Evolutionary conservation across 179 eudicot genomes (phyloP).

Genomic region (Actinidia arguta): DNA sequence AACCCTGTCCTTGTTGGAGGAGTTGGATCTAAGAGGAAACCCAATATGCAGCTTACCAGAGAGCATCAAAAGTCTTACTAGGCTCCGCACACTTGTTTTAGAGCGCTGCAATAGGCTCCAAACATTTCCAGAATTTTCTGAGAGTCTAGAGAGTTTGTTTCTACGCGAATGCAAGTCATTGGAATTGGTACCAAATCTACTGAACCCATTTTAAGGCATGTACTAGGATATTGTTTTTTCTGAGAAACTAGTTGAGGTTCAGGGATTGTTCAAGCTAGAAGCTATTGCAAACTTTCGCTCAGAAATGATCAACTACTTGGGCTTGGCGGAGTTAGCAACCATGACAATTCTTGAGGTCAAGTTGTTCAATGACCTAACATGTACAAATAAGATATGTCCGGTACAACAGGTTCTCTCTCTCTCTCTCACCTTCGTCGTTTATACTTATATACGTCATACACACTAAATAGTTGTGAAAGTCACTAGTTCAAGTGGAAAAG

Average conservation of each 20-base stretch:
- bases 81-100: neutral
- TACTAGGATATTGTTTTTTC: neutral
- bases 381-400: neutral
- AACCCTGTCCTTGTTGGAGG: neutral
- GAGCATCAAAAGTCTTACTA: neutral
- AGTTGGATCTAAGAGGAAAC: neutral
- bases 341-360: neutral
- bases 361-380: neutral
- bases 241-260: neutral
- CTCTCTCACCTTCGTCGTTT: neutral
- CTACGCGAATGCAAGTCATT: neutral
- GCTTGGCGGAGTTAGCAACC: neutral
- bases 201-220: neutral
- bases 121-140: neutral
- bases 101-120: neutral
- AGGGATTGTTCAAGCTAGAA: neutral
- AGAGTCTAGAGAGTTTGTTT: neutral
- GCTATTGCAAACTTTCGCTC: neutral
- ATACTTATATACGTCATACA: neutral
- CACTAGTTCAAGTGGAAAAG: too few species aligned
- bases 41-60: neutral
- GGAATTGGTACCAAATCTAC: neutral
- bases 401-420: neutral
- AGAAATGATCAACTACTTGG: neutral
- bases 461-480: neutral